Conservation (phyloP, 2,329 filamentous ascomycete species). For the Elsinoe fawcettii region DNA sequence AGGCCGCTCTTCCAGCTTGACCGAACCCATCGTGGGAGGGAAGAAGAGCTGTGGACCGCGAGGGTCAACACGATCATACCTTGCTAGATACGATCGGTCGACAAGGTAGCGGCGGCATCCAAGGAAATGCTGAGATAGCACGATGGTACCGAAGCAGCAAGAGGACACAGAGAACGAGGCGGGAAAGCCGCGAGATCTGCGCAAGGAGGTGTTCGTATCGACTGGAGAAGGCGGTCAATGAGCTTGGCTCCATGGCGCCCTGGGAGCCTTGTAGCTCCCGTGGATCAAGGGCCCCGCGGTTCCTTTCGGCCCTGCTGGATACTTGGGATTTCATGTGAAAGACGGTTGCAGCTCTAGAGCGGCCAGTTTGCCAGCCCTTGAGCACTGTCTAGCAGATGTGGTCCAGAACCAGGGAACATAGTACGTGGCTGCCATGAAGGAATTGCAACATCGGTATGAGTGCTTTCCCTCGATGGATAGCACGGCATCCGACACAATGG, state of each 20-base stretch:
- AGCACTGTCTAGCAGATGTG: not conserved
- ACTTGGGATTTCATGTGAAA: not conserved
- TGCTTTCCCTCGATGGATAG: not conserved
- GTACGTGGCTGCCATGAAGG: not conserved
- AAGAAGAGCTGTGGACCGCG: not conserved
- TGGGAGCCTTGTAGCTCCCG: not conserved
- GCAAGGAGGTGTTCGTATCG: conserved; percentile 8
- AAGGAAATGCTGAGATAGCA: conserved; percentile 9
- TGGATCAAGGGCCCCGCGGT: not conserved
- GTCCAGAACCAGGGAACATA: not conserved
- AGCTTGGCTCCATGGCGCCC: not conserved
- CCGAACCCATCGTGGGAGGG: not conserved
- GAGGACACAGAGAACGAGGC: not conserved
- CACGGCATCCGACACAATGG: not conserved
- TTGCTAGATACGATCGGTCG: not conserved
- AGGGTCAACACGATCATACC: not conserved
- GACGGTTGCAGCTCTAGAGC: not conserved
- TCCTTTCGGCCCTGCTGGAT: not conserved
- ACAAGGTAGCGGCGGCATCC: not conserved
- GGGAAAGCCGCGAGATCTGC: conserved; percentile 7
- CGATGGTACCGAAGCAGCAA: not conserved
- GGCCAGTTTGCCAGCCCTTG: not conserved
- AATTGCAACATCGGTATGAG: not conserved
- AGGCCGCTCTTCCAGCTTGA: not conserved
- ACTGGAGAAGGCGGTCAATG: conserved; percentile 2